Conservation (phyloP, 495 filamentous ascomycete genomes). For the Aspergillus ostianus region DNA sequence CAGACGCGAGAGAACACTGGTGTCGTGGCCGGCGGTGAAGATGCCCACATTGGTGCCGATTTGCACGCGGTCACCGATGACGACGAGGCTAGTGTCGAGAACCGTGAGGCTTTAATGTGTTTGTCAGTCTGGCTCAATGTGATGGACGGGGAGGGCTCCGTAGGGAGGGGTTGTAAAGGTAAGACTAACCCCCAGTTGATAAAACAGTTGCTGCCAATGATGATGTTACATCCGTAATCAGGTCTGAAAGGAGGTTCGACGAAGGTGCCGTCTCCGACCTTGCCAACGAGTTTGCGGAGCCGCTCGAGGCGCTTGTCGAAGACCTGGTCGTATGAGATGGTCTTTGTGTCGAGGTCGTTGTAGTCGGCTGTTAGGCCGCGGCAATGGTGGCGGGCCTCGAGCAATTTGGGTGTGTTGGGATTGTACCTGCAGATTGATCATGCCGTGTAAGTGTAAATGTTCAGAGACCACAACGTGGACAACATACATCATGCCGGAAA, state of each 20-base stretch:
- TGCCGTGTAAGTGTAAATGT: background rate
- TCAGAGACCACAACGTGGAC: background rate
- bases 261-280: constrained; percentile 42
- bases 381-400: constrained; percentile 43
- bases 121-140: background rate
- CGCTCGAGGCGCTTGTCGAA: constrained; percentile 33
- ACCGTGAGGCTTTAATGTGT: constrained; percentile 46
- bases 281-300: constrained; percentile 41
- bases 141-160: too few species aligned
- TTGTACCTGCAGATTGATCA: constrained; percentile 35
- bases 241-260: constrained; percentile 52
- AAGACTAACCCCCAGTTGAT: constrained; percentile 51
- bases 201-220: constrained; percentile 49
- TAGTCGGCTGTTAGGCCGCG: constrained; percentile 44
- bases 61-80: constrained; percentile 72
- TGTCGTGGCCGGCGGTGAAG: constrained; percentile 68
- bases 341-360: constrained; percentile 46
- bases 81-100: constrained; percentile 71
- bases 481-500: constrained; percentile 50
- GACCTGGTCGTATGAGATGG: constrained; percentile 37
- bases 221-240: constrained; percentile 57
- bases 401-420: constrained; percentile 37
- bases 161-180: background rate
- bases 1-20: constrained; percentile 64
- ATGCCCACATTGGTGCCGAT: constrained; percentile 72